Conservation (phyloP, 306 rosid genomes). For the Rosa chinensis region DNA sequence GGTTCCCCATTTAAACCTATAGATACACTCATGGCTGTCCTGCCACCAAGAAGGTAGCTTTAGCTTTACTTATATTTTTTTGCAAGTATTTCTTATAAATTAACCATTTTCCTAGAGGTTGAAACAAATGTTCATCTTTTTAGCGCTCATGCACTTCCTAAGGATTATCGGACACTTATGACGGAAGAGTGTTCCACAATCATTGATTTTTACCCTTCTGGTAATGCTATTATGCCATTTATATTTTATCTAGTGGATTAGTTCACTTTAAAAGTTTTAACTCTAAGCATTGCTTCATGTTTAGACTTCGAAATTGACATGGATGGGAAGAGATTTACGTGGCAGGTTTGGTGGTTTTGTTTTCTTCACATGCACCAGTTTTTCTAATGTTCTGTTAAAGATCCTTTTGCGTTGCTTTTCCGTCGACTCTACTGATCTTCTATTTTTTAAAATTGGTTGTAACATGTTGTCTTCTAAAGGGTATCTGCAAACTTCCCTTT, state of each 20-base stretch:
- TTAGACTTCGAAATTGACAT: constrained; percentile 50
- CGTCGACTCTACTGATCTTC: no score
- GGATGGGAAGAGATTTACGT: no score
- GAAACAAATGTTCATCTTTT: neutral
- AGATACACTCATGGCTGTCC: constrained; percentile 54
- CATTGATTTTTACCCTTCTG: constrained; percentile 46
- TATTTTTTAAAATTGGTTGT: no score
- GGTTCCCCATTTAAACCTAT: neutral
- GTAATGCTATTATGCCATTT: constrained; percentile 24
- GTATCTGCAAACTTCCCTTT: no score
- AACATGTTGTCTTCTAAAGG: no score
- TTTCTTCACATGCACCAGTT: no score
- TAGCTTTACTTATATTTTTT: no score
- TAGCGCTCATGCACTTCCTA: constrained; percentile 58
- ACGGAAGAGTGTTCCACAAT: constrained; percentile 34
- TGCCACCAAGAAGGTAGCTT: constrained; percentile 49
- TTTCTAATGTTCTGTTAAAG: no score
- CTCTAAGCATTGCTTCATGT: neutral
- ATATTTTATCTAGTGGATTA: neutral
- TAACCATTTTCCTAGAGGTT: neutral
- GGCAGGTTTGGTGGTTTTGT: no score
- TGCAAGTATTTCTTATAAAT: no score
- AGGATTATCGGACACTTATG: constrained; percentile 35
- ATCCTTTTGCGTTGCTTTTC: no score
- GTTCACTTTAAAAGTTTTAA: neutral